These are phyloP conservation scores for Pichia eremophila DNA, from an alignment of 805 yeast genomes.

Conservation along the genomic window DNA sequence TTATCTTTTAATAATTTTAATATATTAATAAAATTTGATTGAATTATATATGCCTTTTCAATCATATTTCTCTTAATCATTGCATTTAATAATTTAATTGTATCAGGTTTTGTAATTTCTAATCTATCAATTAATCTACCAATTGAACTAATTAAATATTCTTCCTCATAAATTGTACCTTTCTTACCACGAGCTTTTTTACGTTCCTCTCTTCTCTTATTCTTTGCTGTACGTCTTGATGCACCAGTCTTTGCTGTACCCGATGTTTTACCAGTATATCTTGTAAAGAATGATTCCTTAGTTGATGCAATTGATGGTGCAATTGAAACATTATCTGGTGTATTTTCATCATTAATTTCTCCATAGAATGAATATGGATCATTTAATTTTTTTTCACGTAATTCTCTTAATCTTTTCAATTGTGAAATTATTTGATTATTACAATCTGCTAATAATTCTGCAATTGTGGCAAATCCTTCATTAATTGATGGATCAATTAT, in stretches of 20 bases:
- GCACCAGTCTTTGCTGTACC: conserved; percentile 98
- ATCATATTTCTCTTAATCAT: conserved; percentile 61
- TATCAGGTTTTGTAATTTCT: conserved; percentile 65
- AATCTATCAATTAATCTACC: conserved; percentile 83
- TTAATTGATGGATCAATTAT: conserved; percentile 66
- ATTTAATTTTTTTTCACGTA: conserved; percentile 70
- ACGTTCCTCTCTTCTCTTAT: conserved; percentile 89
- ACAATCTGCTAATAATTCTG: conserved; percentile 92
- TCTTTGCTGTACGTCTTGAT: conserved; percentile 84
- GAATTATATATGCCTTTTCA: conserved; percentile 77
- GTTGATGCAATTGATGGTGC: conserved; percentile 94
- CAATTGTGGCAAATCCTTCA: conserved; percentile 81
- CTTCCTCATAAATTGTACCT: conserved; percentile 96
- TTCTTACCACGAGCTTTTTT: conserved; percentile 95
- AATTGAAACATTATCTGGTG: conserved; percentile 88
- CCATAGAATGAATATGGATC: conserved; percentile 88
- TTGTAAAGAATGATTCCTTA: conserved; percentile 84
- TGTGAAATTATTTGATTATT: conserved; percentile 78
- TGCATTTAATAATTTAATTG: conserved; percentile 62
- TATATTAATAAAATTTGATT: conserved; percentile 54
- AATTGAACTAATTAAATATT: conserved; percentile 78
- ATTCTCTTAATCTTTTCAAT: conserved; percentile 69
- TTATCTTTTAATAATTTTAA: conserved; percentile 46
- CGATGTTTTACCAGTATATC: conserved; percentile 91
- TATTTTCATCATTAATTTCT: conserved; percentile 49